These are phyloP conservation scores for Croton setiger DNA, from an alignment of 441 rosid genomes.

Conservation along the genomic window DNA sequence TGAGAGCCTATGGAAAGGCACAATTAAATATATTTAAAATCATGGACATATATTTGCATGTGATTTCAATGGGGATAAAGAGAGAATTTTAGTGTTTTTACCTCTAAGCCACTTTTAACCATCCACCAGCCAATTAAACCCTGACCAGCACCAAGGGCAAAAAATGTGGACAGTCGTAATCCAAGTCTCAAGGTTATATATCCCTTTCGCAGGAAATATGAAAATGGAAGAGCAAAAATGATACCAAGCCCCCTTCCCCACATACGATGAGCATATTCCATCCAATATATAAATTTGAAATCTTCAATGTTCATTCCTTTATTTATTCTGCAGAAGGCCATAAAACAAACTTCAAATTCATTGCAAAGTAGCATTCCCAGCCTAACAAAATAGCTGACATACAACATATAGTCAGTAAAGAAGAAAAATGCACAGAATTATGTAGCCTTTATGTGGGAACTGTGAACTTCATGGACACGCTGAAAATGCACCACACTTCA, in stretches of 20 bases:
- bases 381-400: too few relatives aligned
- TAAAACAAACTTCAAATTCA: too few relatives aligned
- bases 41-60: too few relatives aligned
- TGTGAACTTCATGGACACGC: too few relatives aligned
- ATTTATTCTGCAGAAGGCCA: slow-evolving; percentile 54
- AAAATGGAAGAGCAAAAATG: slow-evolving; percentile 94
- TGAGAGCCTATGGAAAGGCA: not conserved
- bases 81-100: slow-evolving; percentile 21
- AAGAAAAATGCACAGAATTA: too few relatives aligned
- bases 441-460: too few relatives aligned
- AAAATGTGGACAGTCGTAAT: slow-evolving; percentile 65
- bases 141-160: slow-evolving; percentile 96
- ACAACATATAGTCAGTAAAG: too few relatives aligned
- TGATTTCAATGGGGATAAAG: not conserved
- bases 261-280: slow-evolving; percentile 98
- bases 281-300: slow-evolving; percentile 95
- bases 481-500: too few relatives aligned
- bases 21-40: too few relatives aligned
- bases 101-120: slow-evolving; percentile 98
- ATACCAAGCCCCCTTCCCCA: slow-evolving; percentile 97
- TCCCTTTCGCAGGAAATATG: slow-evolving; percentile 82
- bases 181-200: slow-evolving; percentile 83
- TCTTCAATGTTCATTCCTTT: slow-evolving; percentile 92
- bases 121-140: slow-evolving; percentile 99
- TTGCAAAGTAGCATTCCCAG: too few relatives aligned